Percentiles rank a stretch among this genome's conserved stretches.
phyloP scores from a whole-genome alignment of 2,329 filamentous ascomycete species.

The Aspergillus thermomutatus region DNA sequence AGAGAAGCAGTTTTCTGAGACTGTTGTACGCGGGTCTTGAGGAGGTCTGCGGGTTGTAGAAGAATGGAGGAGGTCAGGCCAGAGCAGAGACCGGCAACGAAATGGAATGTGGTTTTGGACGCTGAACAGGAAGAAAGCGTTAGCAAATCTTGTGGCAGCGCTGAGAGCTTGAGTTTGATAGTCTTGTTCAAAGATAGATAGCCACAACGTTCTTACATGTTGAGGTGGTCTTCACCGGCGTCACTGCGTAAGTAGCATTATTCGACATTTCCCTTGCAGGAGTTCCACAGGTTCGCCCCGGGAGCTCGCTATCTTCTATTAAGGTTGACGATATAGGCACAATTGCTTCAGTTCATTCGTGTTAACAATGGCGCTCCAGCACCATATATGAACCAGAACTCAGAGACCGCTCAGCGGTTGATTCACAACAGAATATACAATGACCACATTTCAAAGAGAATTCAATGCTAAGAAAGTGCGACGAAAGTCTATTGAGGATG shows the following conservation, averaged over 20 bases:
- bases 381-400: background rate
- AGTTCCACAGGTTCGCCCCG: slow-evolving; percentile 6
- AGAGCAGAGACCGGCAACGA: slow-evolving; percentile 80
- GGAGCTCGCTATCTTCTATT: background rate
- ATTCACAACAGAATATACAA: slow-evolving; percentile 1
- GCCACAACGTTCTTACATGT: slow-evolving; percentile 22
- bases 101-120: slow-evolving; percentile 65
- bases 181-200: background rate
- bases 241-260: slow-evolving; percentile 26
- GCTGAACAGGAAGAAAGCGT: slow-evolving; percentile 20
- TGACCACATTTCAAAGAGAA: slow-evolving; percentile 6
- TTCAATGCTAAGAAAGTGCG: background rate
- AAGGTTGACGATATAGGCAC: background rate
- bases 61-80: slow-evolving; percentile 85
- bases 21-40: slow-evolving; percentile 96
- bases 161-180: background rate
- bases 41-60: slow-evolving; percentile 88
- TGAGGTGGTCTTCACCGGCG: slow-evolving; percentile 29
- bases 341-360: slow-evolving; percentile 1
- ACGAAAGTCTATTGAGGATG: background rate
- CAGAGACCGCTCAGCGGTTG: slow-evolving; percentile 8
- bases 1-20: slow-evolving; percentile 67
- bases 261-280: slow-evolving; percentile 25
- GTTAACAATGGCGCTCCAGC: background rate
- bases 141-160: background rate